Base-by-base conservation (phyloP, 1,139 yeast species). In the Scheffersomyces quercinus region DNA sequence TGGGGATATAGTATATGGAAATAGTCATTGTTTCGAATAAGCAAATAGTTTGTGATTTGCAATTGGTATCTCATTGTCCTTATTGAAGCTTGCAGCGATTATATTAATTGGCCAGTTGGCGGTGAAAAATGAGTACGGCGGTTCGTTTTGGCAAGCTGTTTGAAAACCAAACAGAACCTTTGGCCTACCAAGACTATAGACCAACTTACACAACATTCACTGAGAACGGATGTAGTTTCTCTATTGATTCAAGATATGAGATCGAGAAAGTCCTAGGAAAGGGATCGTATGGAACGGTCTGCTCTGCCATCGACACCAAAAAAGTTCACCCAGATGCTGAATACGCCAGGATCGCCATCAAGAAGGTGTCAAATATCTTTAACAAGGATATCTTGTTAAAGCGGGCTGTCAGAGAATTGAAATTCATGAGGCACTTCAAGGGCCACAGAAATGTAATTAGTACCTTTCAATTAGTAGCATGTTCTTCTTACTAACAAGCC, bases 231-330 rank as follows among this genome's bases (percentile, higher is more conserved):
- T 74, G 77, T 4, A 75, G 81, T 43, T 88, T 90, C 61, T 81
- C 81, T 34, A 72, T 88, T 37, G 85, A 85, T 47, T 65, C 78
- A 2, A 68, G 88, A 38, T 93, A 90, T 63, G 73, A 76, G 43
- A 72, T 91, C 11, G 67, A 78, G 33, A 75, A 77, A 35, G 75
- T 84, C 2, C 71, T 91, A 39, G 98, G 98, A 0, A 82, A 84
- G 52, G 98, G 98, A 0, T 83, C 96, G 0, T 91, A 88, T 61
- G 98, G 98, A 1, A 81, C 85, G 0, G 98, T 93, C 3, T 86
- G 93, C 55, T 79, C 89, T 5, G 97, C 95, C 0, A 60, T 83
- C 10, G 97, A 91, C 60, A 66, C 76, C 13, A 56, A 59, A 15
- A 53, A 52, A 35, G 63, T 43, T 13, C 47, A 38, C 31, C 64